A percentile compares a stretch with the other conserved stretches of the same genome.
Conservation (phyloP, 768 basidiomycete genomes). For the Phylloporus sp. region DNA sequence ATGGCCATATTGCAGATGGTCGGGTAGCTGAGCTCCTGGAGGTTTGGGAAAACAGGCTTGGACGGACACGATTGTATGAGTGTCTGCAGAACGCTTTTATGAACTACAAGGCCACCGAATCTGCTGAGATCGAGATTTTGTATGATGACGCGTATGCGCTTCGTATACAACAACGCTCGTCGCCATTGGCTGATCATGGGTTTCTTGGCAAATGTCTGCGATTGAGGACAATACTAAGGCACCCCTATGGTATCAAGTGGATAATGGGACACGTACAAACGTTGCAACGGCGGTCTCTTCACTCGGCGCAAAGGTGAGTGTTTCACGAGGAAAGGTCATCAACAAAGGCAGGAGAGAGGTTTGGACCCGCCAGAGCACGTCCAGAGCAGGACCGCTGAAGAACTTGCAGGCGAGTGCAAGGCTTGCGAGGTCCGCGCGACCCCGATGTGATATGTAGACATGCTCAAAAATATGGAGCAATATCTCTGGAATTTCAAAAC, state of each 20-base stretch:
- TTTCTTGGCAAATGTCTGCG: conserved; percentile 13
- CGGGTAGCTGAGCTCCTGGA: conserved; percentile 17
- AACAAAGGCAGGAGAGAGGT: conserved; percentile 16
- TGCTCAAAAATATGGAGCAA: conserved; percentile 15
- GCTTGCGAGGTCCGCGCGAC: conserved; percentile 11
- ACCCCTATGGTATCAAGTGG: not conserved
- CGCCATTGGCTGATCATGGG: conserved; percentile 16
- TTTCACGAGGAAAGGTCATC: conserved; percentile 14
- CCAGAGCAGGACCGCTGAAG: conserved; percentile 17
- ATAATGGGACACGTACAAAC: conserved; percentile 8
- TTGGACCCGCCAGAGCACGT: conserved; percentile 21
- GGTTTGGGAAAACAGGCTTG: conserved; percentile 18
- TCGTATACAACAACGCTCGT: conserved; percentile 15
- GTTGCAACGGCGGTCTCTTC: conserved; percentile 14
- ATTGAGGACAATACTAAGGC: not conserved
- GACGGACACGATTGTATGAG: conserved; percentile 21
- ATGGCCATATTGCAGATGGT: conserved; percentile 19
- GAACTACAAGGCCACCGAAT: conserved; percentile 13
- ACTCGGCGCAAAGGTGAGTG: conserved; percentile 14
- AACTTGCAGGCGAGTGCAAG: conserved; percentile 17
- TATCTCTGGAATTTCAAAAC: conserved; percentile 20
- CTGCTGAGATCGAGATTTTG: conserved; percentile 1
- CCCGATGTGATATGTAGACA: conserved; percentile 3
- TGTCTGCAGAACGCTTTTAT: conserved; percentile 14
- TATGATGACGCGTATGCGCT: conserved; percentile 14